Evolutionary conservation across 1,139 yeast species (phyloP), one percentile per base, ranked within the genome.

Genomic region (Yamadazyma diospyri): DNA sequence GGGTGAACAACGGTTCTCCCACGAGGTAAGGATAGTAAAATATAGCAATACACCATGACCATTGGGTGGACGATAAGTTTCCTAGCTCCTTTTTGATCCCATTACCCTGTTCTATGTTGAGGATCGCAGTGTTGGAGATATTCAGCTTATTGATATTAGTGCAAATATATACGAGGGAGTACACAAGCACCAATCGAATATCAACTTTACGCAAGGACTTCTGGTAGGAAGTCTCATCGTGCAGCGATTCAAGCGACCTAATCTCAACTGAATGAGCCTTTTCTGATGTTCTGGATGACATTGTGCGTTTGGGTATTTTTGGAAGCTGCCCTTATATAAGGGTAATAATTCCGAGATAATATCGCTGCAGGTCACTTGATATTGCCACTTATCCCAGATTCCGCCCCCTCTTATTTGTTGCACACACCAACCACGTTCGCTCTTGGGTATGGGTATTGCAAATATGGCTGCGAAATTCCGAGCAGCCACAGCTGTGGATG

Each of bases 41-140:
- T 6, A 39, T 33, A 3, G 48, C 40, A 19, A 46, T 36, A 23
- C 39, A 36, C 47, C 47, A 42, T n/a, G 46, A 41, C 50, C 50
- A 46, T 30, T 45, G 46, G 15, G 34, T 36, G 10, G 48, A 43
- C 8, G 15, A 25, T 25, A 16, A 45, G 26, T 24, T 37, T 20
- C 17, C 33, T 9, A 46, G 27, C 16, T 43, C 35, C n/a, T 43
- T 29, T 23, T 38, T 43, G 12, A 46, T 45, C 11, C 43, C 44
- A 38, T 43, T 37, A 2, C 45, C 46, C 8, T 35, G 20, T 23
- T 45, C 48, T 16, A 38, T 21, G 18, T 45, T 45, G 6, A 45
- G 22, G 26, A 45, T 45, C 2, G 48, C 48, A 14, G 37, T 39
- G 36, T 45, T 46, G 8, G 44, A 38, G 16, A 46, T 40, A 17